Base-by-base conservation (phyloP, 2,329 filamentous ascomycete genomes). In the Xylaria hypoxylon region DNA sequence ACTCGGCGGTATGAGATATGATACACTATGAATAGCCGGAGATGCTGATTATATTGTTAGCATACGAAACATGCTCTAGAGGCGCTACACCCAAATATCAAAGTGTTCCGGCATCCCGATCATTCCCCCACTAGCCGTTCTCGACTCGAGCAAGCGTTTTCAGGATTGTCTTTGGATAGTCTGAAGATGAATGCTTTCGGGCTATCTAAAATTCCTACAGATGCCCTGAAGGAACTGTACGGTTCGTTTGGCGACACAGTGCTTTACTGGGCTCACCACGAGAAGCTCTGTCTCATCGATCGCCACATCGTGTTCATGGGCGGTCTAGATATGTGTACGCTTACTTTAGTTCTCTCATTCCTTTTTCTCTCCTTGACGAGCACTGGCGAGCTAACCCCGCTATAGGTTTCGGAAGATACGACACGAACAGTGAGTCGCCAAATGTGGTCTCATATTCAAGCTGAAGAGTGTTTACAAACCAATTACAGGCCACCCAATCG, bases 261-360 rank as follows among this genome's bases (percentile, higher is more conserved):
- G 11, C 81, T 97, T 1, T 97, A 93, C 79, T 97, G 94, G 94
- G 93, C 93, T 2, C 94, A 97, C 73, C 94, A 97, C 73, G 94
- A 97, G 80, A 97, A 97, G 79, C 86, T 97, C 0, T 93, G 92
- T 71, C 77, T 97, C 1, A 81, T 97, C 17, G 94, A 97, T 77
- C 88, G 90, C n/a, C 84, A 84, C 10, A 83, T 90, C 62, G 93
- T 90, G 2, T 97, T 97, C 76, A 97, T 97, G 94, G 94, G 93
- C 55, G 94, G 94, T 22, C 82, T 97, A 1, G 94, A 97, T 79
- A 84, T 97, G 74, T 97, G 87, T 86, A 80, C 66, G 82, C 70
- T 5, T 4, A 6, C 15, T 15, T 38, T 11, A 15, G 5, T 15
- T 31, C 5, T 8, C 8, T 31, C 28, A 7, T n/a, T 24, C 5